Evolutionary conservation across 2,329 filamentous ascomycete genomes (phyloP).

Genomic region (Fusarium sp.): DNA sequence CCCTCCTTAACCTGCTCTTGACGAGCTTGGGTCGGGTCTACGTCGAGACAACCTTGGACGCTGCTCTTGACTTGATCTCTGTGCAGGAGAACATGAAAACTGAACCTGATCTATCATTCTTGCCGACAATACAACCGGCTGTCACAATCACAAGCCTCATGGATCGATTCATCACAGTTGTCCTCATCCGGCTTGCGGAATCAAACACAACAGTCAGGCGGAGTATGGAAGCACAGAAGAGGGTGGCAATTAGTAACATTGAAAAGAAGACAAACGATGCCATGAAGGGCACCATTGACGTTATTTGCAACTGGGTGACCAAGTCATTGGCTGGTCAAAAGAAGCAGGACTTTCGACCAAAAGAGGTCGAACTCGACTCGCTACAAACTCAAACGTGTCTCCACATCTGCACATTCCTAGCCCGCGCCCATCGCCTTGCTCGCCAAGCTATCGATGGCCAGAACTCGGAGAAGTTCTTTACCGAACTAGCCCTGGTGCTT

Average conservation of each 20-base stretch:
- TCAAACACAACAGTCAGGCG: conserved; percentile 90
- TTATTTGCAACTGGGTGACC: conserved; percentile 80
- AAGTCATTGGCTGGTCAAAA: conserved; percentile 82
- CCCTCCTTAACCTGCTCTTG: conserved; percentile 85
- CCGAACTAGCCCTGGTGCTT: conserved; percentile 84
- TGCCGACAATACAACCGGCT: conserved; percentile 81
- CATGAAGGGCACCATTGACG: conserved; percentile 70
- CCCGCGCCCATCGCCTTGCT: conserved; percentile 72
- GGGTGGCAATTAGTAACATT: conserved; percentile 78
- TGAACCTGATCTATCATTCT: conserved; percentile 89
- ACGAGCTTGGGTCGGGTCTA: conserved; percentile 89
- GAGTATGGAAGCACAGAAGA: conserved; percentile 88
- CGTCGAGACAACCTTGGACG: conserved; percentile 75
- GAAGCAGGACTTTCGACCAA: conserved; percentile 91
- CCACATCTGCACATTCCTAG: conserved; percentile 83
- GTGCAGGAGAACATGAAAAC: conserved; percentile 82
- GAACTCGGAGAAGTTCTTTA: conserved; percentile 85
- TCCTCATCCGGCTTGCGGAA: conserved; percentile 89
- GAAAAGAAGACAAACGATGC: conserved; percentile 83
- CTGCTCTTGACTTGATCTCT: conserved; percentile 78
- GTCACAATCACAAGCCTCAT: conserved; percentile 94
- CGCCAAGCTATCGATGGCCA: conserved; percentile 81
- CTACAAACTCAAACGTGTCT: conserved; percentile 89
- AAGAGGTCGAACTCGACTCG: conserved; percentile 81
- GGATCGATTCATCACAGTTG: conserved; percentile 89